phyloP scores from a whole-genome alignment of 768 basidiomycete genomes.

The Xerocomus potaroensis region DNA sequence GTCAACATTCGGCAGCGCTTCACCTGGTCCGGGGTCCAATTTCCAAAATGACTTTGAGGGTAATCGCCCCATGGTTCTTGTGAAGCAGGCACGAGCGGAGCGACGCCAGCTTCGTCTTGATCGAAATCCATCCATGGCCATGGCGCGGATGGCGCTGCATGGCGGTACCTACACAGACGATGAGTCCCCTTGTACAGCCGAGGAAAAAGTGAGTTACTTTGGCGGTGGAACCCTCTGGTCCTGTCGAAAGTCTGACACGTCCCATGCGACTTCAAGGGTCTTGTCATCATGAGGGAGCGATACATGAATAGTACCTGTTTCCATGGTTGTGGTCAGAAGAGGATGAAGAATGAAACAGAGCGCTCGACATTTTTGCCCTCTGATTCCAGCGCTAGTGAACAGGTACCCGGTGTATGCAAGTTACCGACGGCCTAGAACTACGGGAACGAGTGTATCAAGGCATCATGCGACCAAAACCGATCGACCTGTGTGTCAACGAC shows the following conservation, averaged over 20 bases:
- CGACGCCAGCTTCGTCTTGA: slow-evolving; percentile 16
- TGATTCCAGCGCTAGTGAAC: background rate
- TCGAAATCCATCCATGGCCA: slow-evolving; percentile 41
- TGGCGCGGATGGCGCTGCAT: slow-evolving; percentile 38
- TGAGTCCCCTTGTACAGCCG: slow-evolving; percentile 2
- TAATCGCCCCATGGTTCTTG: slow-evolving; percentile 34
- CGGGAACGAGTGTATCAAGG: background rate
- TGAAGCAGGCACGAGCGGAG: background rate
- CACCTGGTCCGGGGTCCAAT: slow-evolving; percentile 49
- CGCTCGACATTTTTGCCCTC: too few relatives aligned
- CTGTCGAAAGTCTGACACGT: slow-evolving; percentile 10
- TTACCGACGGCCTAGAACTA: background rate
- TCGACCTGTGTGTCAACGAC: background rate
- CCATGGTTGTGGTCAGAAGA: background rate
- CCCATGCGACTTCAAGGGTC: background rate
- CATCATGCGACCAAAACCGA: background rate
- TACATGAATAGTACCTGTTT: slow-evolving; percentile 1
- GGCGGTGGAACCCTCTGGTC: slow-evolving; percentile 21
- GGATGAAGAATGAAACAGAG: background rate
- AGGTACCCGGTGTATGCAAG: background rate
- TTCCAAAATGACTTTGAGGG: slow-evolving; percentile 50
- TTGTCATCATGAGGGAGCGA: background rate
- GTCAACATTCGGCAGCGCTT: slow-evolving; percentile 30
- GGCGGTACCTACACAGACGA: slow-evolving; percentile 31
- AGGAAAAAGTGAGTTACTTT: slow-evolving; percentile 11